phyloP scores from a whole-genome alignment of 2,329 filamentous ascomycete genomes.

The Botrytis sinoallii region DNA sequence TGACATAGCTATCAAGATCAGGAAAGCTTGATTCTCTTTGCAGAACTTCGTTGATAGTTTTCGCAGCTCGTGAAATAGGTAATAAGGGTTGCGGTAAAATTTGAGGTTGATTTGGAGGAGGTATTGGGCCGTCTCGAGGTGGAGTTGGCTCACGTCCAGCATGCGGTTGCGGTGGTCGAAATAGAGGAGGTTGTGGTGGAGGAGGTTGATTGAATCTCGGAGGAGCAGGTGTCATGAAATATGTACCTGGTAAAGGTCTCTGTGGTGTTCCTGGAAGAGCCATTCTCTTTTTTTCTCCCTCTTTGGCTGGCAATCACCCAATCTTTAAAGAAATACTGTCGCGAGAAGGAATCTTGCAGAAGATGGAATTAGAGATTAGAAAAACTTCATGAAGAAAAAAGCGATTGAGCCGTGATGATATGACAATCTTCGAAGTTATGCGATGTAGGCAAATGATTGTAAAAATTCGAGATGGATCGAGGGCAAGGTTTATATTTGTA shows the following conservation, averaged over 20 bases:
- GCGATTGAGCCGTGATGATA: constrained; percentile 12
- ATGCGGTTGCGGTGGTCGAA: constrained; percentile 23
- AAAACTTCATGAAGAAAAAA: constrained; percentile 29
- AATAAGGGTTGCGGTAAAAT: constrained; percentile 47
- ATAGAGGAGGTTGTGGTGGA: constrained; percentile 52
- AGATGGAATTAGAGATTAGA: constrained; percentile 23
- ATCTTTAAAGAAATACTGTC: constrained; percentile 14
- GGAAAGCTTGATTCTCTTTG: constrained; percentile 77
- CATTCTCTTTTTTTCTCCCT: constrained; percentile 23
- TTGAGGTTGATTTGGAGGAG: constrained; percentile 11
- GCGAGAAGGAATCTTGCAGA: constrained; percentile 23
- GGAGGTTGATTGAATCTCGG: constrained; percentile 46
- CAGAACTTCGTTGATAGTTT: constrained; percentile 77
- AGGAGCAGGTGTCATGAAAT: constrained; percentile 68
- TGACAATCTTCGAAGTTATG: constrained; percentile 13
- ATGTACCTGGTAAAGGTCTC: constrained; percentile 72
- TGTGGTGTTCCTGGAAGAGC: constrained; percentile 54
- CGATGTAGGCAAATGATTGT: constrained; percentile 4
- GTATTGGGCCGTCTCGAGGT: constrained; percentile 22
- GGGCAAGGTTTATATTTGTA: constrained; percentile 3
- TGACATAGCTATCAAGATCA: constrained; percentile 83
- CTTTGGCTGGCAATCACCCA: background rate
- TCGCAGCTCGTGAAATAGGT: constrained; percentile 75
- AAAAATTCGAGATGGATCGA: constrained; percentile 18
- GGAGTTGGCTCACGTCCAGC: constrained; percentile 26